phyloP scores from a whole-genome alignment of 805 yeast genomes.

The Komagataella mondaviorum region DNA sequence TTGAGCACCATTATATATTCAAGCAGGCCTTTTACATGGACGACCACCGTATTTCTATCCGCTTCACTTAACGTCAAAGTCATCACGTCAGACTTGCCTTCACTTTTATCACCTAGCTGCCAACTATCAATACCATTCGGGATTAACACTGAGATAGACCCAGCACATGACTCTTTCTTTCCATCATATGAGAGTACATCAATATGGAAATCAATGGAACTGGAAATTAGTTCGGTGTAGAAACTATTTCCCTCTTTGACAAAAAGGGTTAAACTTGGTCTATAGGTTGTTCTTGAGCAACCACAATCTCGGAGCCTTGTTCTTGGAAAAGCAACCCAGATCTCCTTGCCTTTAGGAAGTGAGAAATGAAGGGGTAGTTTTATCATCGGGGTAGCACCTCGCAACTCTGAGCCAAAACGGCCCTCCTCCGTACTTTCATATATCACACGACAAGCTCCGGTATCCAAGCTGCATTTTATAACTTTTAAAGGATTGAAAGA shows the following conservation, averaged over 20 bases:
- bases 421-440: constrained; percentile 2
- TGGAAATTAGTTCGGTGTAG: constrained; percentile 16
- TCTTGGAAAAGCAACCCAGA: constrained; percentile 25
- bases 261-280: constrained; percentile 22
- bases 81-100: constrained; percentile 12
- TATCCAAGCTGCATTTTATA: constrained; percentile 7
- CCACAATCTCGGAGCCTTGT: constrained; percentile 25
- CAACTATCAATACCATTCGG: constrained; percentile 33
- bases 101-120: constrained; percentile 7
- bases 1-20: constrained; percentile 4
- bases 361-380: constrained; percentile 1
- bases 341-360: constrained; percentile 8
- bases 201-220: constrained; percentile 21
- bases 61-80: constrained; percentile 23
- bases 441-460: constrained; percentile 4
- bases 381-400: constrained; percentile 7
- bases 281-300: constrained; percentile 23
- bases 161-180: constrained; percentile 11
- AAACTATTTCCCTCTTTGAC: constrained; percentile 8
- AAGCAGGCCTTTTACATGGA: constrained; percentile 21
- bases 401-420: constrained; percentile 1
- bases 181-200: constrained; percentile 17
- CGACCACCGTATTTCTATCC: constrained; percentile 21
- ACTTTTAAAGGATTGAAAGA: constrained; percentile 6
- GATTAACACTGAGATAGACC: constrained; percentile 22